phyloP scores from a whole-genome alignment of 1,284 basidiomycete genomes.

The Trametes polyzona region DNA sequence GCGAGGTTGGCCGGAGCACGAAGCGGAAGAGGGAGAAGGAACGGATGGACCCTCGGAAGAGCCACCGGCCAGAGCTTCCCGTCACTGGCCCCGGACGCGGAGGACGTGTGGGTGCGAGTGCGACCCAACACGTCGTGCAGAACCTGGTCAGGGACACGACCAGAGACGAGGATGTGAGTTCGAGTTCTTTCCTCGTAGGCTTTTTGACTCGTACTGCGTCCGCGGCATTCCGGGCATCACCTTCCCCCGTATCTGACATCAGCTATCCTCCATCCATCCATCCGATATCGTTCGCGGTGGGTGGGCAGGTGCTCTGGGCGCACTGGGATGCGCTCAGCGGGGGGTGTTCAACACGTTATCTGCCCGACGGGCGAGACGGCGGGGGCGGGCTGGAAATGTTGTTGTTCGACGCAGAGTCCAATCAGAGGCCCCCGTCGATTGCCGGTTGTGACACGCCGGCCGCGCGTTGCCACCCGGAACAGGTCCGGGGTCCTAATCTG shows the following conservation, averaged over 20 bases:
- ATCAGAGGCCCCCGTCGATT: slow-evolving; percentile 25
- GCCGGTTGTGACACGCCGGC: slow-evolving; percentile 30
- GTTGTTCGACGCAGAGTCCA: slow-evolving; percentile 15
- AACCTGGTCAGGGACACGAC: slow-evolving; percentile 88
- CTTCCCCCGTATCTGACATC: slow-evolving; percentile 22
- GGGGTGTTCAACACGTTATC: not conserved
- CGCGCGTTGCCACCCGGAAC: slow-evolving; percentile 32
- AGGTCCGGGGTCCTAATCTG: slow-evolving; percentile 25
- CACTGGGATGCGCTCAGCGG: not conserved
- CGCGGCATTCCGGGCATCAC: slow-evolving; percentile 19
- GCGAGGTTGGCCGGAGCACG: slow-evolving; percentile 71
- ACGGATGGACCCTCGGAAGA: slow-evolving; percentile 87
- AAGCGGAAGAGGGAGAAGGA: slow-evolving; percentile 90
- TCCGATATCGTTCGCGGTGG: slow-evolving; percentile 16
- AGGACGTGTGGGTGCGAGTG: slow-evolving; percentile 93
- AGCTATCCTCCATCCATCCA: slow-evolving; percentile 21
- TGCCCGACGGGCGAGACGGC: slow-evolving; percentile 12
- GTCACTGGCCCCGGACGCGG: slow-evolving; percentile 90
- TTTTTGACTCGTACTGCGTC: slow-evolving; percentile 17
- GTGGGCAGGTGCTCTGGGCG: not conserved
- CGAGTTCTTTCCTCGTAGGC: slow-evolving; percentile 12
- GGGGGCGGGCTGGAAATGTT: slow-evolving; percentile 9
- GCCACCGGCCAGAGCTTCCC: slow-evolving; percentile 88
- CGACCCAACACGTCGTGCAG: slow-evolving; percentile 94
- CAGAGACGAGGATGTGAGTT: slow-evolving; percentile 90